Base-by-base conservation (phyloP, 164 flowering plant species). In the Chimonanthus salicifolius region DNA sequence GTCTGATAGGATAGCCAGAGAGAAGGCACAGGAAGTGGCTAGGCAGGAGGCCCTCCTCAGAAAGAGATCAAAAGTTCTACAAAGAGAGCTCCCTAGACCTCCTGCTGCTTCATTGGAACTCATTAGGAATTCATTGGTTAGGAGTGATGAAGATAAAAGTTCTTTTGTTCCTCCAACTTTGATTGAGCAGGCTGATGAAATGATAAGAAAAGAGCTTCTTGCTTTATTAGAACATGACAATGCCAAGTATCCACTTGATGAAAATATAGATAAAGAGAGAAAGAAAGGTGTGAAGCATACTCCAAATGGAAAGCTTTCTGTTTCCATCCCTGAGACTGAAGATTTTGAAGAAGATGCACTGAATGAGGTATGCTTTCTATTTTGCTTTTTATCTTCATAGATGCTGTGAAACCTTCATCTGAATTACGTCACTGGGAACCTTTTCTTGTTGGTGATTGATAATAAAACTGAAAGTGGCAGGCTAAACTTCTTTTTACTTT, bases 41-140 rank as follows among this genome's bases (percentile, higher is more conserved):
- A 81, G 92, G 80, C 89, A 76, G 68, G 92, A 85, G 79, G 97
- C 94, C 43, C 80, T 94, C 21, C 97, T 93, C n/a, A 86, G 83
- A 80, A 96, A 96, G 80, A 89, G 98, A 78, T 96, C 99, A 62
- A 96, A 96, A 86, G 99, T 96, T 58, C 79, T 96, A 78, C 99
- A 96, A 83, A 87, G 99, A 81, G 99, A 90, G 81, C 90, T 96
- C 6, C 99, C 98, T 77, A 84, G 99, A 74, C 99, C 99, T 72
- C 97, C 99, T 70, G 74, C 81, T 78, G 88, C 89, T 78, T 88
- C 99, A 44, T 50, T 96, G 81, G 97, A 89, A n/a, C 86, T 92
- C 47, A 87, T 96, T 70, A 92, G 82, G 74, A 84, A 83, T 70
- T 90, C 97, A 5, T 80, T 96, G 86, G 71, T 85, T 67, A 88